Evolutionary conservation across 495 filamentous ascomycete species (phyloP).

Genomic region (Aspergillus indologenus): DNA sequence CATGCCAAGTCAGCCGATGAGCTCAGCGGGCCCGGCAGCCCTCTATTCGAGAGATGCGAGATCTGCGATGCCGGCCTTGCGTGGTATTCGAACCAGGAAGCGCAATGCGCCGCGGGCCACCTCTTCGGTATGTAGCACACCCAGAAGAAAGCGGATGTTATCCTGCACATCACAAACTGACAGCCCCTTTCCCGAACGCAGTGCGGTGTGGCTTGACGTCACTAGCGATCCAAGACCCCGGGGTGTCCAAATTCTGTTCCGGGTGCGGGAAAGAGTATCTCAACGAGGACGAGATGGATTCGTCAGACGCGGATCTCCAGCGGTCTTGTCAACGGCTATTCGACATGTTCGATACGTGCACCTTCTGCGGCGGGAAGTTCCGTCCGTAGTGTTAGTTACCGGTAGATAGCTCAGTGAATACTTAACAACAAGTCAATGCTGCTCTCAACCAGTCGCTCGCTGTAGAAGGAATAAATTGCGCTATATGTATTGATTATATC

Average conservation of each 20-base stretch:
- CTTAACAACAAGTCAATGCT: too few relatives aligned
- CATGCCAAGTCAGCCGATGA: conserved; percentile 26
- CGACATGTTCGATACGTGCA: conserved; percentile 50
- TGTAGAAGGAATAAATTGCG: too few relatives aligned
- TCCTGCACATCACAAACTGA: too few relatives aligned
- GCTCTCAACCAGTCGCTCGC: too few relatives aligned
- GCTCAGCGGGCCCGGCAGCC: conserved; percentile 21
- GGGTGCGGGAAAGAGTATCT: conserved; percentile 48
- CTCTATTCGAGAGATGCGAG: conserved; percentile 44
- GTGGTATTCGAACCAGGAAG: conserved; percentile 36
- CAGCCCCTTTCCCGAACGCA: conserved; percentile 20
- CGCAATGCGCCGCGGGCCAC: conserved; percentile 48
- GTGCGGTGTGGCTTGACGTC: conserved; percentile 56
- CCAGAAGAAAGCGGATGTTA: too few relatives aligned
- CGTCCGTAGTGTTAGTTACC: conserved; percentile 11
- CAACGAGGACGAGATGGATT: conserved; percentile 39
- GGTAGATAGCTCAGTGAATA: too few relatives aligned
- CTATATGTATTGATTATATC: too few relatives aligned
- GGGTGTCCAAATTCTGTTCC: conserved; percentile 53
- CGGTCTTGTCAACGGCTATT: conserved; percentile 32
- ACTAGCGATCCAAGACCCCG: conserved; percentile 53
- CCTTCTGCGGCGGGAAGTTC: conserved; percentile 55
- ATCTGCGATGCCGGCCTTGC: conserved; percentile 44
- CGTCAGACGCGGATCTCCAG: conserved; percentile 19
- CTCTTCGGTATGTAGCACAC: conserved; percentile 45